Percentiles rank a stretch among this genome's conserved stretches.
phyloP scores from a whole-genome alignment of 768 basidiomycete species.

The Termitomyces sp. region DNA sequence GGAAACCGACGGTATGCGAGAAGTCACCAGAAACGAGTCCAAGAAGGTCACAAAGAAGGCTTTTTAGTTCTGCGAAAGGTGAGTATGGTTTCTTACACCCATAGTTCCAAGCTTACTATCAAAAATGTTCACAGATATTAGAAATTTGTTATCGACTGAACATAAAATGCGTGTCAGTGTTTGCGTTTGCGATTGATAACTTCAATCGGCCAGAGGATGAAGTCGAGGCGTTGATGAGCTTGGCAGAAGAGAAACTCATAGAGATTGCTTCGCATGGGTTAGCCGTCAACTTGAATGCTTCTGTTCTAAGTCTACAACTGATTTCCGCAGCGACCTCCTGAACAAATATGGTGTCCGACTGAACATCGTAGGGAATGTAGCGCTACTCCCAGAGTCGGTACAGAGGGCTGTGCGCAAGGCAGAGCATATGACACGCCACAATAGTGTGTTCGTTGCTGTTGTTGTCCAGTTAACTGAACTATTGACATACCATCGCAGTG shows the following conservation, averaged over 20 bases:
- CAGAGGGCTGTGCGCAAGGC: slow-evolving; percentile 63
- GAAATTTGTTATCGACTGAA: slow-evolving; percentile 80
- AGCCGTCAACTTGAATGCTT: slow-evolving; percentile 16
- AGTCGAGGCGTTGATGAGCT: slow-evolving; percentile 81
- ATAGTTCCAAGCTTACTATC: background rate
- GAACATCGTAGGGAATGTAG: slow-evolving; percentile 70
- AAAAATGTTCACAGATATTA: slow-evolving; percentile 53
- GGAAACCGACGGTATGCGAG: slow-evolving; percentile 92
- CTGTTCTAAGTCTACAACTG: background rate
- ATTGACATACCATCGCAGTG: slow-evolving; percentile 34
- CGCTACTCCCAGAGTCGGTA: slow-evolving; percentile 76
- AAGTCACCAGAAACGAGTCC: slow-evolving; percentile 52
- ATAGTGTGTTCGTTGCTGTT: slow-evolving; percentile 46
- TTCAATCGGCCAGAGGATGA: slow-evolving; percentile 85
- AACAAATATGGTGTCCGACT: slow-evolving; percentile 80
- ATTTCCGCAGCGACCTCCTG: slow-evolving; percentile 58
- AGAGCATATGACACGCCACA: slow-evolving; percentile 69
- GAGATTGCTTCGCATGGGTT: slow-evolving; percentile 83
- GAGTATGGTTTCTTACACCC: slow-evolving; percentile 20
- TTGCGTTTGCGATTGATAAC: slow-evolving; percentile 98
- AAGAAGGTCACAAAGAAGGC: slow-evolving; percentile 80
- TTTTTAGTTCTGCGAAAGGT: slow-evolving; percentile 78
- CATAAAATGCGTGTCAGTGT: slow-evolving; percentile 84
- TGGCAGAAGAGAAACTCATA: slow-evolving; percentile 69
- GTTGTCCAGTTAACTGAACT: background rate